Base-by-base conservation (phyloP, 2,329 filamentous ascomycete species). In the Rutstroemia sydowiana region DNA sequence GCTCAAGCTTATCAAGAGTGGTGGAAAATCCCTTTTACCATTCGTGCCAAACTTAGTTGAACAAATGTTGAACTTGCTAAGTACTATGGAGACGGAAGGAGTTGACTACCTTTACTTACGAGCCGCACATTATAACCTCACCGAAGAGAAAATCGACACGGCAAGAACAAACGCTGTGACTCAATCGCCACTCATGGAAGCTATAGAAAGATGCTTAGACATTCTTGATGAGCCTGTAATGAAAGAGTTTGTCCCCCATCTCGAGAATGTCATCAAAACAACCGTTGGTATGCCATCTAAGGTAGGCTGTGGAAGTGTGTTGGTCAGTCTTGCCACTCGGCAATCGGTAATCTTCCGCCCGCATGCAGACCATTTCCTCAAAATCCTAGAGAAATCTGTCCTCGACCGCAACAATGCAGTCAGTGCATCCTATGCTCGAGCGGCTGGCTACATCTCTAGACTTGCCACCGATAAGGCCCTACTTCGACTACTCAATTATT, bases 401-500 rank as follows among this genome's bases (percentile, higher is more conserved):
- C 77, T 95, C 45, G 93, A 98, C 66, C 85, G 87, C 57, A 98
- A 98, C 64, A 90, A 96, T 61, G 93, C 95, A 16, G 91, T 96
- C 52, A 91, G 87, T 64, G 85, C 87, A 56, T 87, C 87, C 2
- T 98, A 96, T 66, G 92, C 91, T 18, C 84, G 83, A 48, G 84
- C 91, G 3, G 81, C 89, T 20, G 93, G 92, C 0, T 97, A 97
- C 66, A 75, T 97, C 51, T 77, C 93, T 60, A 81, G 82, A 28
- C 70, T 76, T 2, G 76, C 74, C 0, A 72, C 74, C 9, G 70
- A 78, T 11, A 68, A 73, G 9, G 67, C 73, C 10, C 75, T 77
- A 44, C 66, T 75, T 36, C 68, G 71, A 5, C 81, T 83, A 55
- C 76, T 75, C 32, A 65, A 71, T 11, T 71, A 72, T 53, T 71